Conservation (phyloP, 1,284 basidiomycete species). For the Pholiota adiposa region DNA sequence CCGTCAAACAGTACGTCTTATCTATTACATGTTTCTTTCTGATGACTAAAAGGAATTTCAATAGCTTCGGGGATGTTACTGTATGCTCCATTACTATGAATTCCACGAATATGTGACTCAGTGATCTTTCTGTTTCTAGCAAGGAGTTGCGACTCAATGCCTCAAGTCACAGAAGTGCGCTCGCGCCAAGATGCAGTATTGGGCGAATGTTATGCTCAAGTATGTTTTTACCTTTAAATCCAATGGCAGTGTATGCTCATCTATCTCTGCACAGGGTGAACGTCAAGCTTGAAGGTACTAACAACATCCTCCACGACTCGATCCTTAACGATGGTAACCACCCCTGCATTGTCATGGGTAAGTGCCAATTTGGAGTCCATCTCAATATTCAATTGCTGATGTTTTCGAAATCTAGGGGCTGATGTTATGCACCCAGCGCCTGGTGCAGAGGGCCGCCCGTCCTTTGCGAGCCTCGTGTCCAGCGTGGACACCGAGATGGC, state of each 20-base stretch:
- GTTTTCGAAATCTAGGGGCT: slow-evolving; percentile 45
- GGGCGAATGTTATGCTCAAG: slow-evolving; percentile 79
- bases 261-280: slow-evolving; percentile 58
- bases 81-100: too few relatives aligned
- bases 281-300: slow-evolving; percentile 82
- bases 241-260: slow-evolving; percentile 10
- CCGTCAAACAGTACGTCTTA: slow-evolving; percentile 65
- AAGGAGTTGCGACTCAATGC: slow-evolving; percentile 76
- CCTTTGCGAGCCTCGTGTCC: slow-evolving; percentile 70
- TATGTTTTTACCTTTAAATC: slow-evolving; percentile 34
- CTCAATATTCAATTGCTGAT: background rate
- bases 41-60: background rate
- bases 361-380: background rate
- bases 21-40: slow-evolving; percentile 1
- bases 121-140: slow-evolving; percentile 37
- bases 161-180: slow-evolving; percentile 65
- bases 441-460: slow-evolving; percentile 67
- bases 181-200: slow-evolving; percentile 72
- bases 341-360: slow-evolving; percentile 79
- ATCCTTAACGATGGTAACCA: slow-evolving; percentile 64
- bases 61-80: slow-evolving; percentile 70
- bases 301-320: slow-evolving; percentile 59
- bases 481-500: slow-evolving; percentile 68
- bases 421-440: slow-evolving; percentile 79
- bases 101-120: too few relatives aligned